Evolutionary conservation across 306 rosid species (phyloP).

Genomic region (Gynostemma pentaphyllum): DNA sequence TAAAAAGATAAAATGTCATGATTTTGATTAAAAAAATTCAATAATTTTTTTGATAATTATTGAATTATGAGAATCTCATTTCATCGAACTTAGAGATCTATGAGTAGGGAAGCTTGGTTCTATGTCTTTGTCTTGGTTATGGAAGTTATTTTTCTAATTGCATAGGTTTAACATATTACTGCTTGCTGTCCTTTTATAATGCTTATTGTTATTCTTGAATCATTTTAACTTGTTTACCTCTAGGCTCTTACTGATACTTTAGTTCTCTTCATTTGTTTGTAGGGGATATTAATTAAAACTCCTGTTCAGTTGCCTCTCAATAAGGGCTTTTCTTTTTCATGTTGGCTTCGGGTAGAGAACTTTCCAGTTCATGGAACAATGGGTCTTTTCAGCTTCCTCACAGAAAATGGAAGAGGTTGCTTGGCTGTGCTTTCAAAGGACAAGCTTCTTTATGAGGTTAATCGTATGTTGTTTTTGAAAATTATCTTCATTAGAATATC

Average conservation of each 20-base stretch:
- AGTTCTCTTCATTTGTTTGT: conserved; percentile 26
- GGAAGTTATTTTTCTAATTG: neutral
- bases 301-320: conserved; percentile 91
- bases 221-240: neutral
- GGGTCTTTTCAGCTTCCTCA: conserved; percentile 88
- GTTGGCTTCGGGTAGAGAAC: conserved; percentile 93
- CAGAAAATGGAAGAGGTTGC: conserved; percentile 89
- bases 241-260: conserved; percentile 13
- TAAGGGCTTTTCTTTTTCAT: conserved; percentile 88
- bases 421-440: conserved; percentile 72
- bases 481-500: conserved; percentile 11
- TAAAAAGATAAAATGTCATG: neutral
- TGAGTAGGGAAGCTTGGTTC: neutral
- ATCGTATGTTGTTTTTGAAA: conserved; percentile 6
- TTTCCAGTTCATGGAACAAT: conserved; percentile 75
- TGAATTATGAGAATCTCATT: too few relatives aligned
- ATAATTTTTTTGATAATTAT: neutral
- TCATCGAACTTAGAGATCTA: too few relatives aligned
- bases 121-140: neutral
- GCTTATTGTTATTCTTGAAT: neutral
- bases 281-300: conserved; percentile 77
- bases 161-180: neutral
- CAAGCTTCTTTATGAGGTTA: conserved; percentile 75
- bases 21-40: neutral
- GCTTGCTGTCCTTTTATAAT: neutral